These are phyloP conservation scores for Mycena kentingensis DNA, from an alignment of 768 basidiomycete genomes.

Conservation along the genomic window DNA sequence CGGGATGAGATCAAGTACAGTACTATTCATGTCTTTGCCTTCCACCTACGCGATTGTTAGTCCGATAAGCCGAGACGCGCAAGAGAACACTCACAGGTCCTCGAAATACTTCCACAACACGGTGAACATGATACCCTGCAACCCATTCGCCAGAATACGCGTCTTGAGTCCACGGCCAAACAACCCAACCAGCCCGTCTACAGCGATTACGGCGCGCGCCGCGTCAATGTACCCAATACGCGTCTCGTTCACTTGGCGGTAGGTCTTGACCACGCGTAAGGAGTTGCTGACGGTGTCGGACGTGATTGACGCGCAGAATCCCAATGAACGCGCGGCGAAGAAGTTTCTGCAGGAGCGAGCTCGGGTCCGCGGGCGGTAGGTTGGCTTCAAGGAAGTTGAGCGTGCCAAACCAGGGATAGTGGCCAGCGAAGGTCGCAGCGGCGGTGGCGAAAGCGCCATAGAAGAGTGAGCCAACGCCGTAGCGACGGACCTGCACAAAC, in stretches of 20 bases:
- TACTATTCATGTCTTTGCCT: background rate
- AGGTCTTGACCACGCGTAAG: constrained; percentile 92
- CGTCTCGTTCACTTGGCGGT: constrained; percentile 85
- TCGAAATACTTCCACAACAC: constrained; percentile 89
- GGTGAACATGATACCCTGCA: constrained; percentile 90
- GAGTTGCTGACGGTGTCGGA: constrained; percentile 90
- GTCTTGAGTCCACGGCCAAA: constrained; percentile 92
- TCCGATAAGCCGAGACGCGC: background rate
- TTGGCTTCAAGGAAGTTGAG: constrained; percentile 77
- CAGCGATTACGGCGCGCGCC: constrained; percentile 70
- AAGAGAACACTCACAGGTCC: constrained; percentile 67
- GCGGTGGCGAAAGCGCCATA: constrained; percentile 92
- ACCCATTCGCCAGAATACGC: constrained; percentile 83
- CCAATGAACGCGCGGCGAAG: constrained; percentile 87
- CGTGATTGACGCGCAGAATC: constrained; percentile 79
- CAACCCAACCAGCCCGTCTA: constrained; percentile 77
- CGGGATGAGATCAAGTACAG: no score
- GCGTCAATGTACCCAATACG: constrained; percentile 80
- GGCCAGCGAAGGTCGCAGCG: constrained; percentile 90
- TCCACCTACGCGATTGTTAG: background rate
- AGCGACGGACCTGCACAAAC: constrained; percentile 58
- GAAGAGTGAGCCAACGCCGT: constrained; percentile 82
- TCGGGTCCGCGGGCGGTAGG: constrained; percentile 61
- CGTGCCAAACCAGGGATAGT: constrained; percentile 88
- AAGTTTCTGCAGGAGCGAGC: constrained; percentile 59